Conservation (phyloP, 352 stramenopile species). For the Phytophthora cryptogea region DNA sequence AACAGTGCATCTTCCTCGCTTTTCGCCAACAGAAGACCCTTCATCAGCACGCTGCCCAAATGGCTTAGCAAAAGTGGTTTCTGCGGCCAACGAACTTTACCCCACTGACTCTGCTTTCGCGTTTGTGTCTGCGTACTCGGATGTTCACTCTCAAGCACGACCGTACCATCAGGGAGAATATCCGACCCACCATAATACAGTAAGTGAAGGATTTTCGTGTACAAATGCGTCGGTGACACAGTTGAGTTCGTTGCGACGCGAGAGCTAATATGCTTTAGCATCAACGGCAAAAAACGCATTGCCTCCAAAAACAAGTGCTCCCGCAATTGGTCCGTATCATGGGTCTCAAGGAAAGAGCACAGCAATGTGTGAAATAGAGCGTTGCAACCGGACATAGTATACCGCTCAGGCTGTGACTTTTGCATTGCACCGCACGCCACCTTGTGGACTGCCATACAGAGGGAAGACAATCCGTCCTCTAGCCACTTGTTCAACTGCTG, state of each 20-base stretch:
- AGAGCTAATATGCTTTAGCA: slow-evolving; percentile 60
- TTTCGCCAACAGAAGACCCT: slow-evolving; percentile 65
- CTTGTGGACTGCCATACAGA: slow-evolving; percentile 88
- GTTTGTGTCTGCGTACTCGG: slow-evolving; percentile 86
- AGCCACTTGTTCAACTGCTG: slow-evolving; percentile 57
- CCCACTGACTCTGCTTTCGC: slow-evolving; percentile 86
- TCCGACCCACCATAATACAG: slow-evolving; percentile 79
- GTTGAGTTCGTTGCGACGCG: slow-evolving; percentile 35
- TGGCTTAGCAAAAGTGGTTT: slow-evolving; percentile 80
- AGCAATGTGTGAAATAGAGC: slow-evolving; percentile 82
- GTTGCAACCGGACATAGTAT: slow-evolving; percentile 74
- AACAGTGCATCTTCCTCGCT: slow-evolving; percentile 62
- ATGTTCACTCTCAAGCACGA: slow-evolving; percentile 76
- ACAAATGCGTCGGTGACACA: slow-evolving; percentile 24
- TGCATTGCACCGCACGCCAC: slow-evolving; percentile 84
- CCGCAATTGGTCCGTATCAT: slow-evolving; percentile 64
- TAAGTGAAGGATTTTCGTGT: slow-evolving; percentile 60
- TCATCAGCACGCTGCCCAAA: slow-evolving; percentile 74
- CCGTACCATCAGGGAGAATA: slow-evolving; percentile 63
- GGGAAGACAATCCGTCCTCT: slow-evolving; percentile 65
- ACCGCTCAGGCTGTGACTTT: slow-evolving; percentile 81
- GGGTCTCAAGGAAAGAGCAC: slow-evolving; percentile 70
- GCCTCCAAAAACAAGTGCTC: slow-evolving; percentile 70
- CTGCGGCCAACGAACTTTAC: slow-evolving; percentile 75
- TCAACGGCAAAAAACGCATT: slow-evolving; percentile 76